Percentiles rank a stretch among this genome's conserved stretches.
These are phyloP conservation scores for Orbilia blumenaviensis DNA, from an alignment of 2,329 filamentous ascomycete genomes.

Conservation along the genomic window DNA sequence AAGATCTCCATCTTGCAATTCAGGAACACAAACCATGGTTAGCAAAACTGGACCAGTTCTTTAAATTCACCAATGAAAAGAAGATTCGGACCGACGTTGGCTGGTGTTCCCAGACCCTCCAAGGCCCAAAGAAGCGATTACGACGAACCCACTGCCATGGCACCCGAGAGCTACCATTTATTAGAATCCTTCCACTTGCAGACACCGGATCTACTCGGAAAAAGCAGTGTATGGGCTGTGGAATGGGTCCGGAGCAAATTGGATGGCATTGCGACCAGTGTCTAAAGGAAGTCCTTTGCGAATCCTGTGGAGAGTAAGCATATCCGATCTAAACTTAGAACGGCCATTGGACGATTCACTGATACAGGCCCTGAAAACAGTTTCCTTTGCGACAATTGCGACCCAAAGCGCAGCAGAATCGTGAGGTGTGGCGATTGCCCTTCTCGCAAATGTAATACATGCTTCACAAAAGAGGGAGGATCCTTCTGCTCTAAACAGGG, in stretches of 20 bases:
- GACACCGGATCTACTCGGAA: constrained; percentile 41
- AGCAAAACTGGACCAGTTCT: constrained; percentile 35
- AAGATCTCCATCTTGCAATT: constrained; percentile 17
- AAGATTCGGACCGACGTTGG: constrained; percentile 41
- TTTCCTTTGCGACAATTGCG: constrained; percentile 45
- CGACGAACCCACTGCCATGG: constrained; percentile 33
- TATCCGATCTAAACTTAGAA: background rate
- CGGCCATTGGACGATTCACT: background rate
- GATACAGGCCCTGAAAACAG: background rate
- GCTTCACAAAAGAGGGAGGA: constrained; percentile 38
- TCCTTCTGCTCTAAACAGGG: constrained; percentile 17
- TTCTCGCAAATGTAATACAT: constrained; percentile 36
- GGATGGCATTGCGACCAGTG: constrained; percentile 48
- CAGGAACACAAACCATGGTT: constrained; percentile 37
- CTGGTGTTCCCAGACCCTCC: constrained; percentile 50
- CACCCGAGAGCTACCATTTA: constrained; percentile 39
- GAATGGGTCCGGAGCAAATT: constrained; percentile 40
- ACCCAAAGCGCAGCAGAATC: constrained; percentile 32
- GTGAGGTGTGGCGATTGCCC: constrained; percentile 45
- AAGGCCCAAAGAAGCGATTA: constrained; percentile 43
- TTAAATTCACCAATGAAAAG: constrained; percentile 36
- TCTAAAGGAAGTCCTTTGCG: constrained; percentile 48
- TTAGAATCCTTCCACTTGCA: constrained; percentile 38
- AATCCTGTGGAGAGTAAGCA: constrained; percentile 45
- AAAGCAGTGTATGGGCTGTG: constrained; percentile 28